Base-by-base conservation (phyloP, 345 rosid species). In the Trapa bicornis region DNA sequence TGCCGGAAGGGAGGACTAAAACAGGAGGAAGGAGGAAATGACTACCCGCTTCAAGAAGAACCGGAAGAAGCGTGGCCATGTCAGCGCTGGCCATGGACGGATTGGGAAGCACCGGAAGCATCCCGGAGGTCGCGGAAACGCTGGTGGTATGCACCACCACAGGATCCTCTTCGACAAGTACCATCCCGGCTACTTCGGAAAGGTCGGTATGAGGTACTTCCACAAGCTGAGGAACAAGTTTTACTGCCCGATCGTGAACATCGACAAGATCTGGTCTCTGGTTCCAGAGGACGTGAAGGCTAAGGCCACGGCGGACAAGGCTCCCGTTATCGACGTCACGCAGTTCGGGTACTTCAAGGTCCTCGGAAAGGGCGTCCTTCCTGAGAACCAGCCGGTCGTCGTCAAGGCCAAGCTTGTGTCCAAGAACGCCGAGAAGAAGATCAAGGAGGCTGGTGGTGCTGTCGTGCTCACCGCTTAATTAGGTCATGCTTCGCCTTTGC, bases 81-180 rank as follows among this genome's bases (percentile, higher is more conserved):
- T 86, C 60, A 84, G 89, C 78, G 87, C 92, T n/a, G 89, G 89
- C 1, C 92, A 86, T 54, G 92, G 92, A 0, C 87, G 92, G 61
- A 75, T 87, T 66, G 89, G 92, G n/a, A 85, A 87, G 83, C 89
- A 87, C 70, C 37, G 92, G 65, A 87, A 87, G 82, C 92, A 84
- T 69, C 92, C 87, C 0, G 89, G 87, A 60, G 88, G 88, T 54
- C 81, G 91, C 32, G 87, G 83, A 29, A 79, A 79, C 64, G 80
- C 83, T 14, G 91, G 88, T 61, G 88, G 88, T 32, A 82, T 84
- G 88, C 88, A 86, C 71, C 88, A 86, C 75, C 91, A 86, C 76
- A 70, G 86, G 71, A 86, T 86, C 81, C 84, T 86, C 66, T 82
- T 86, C 80, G 88, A 84, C 82, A 86, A 86, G 85, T 86, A 84